phyloP scores from a whole-genome alignment of 2,329 filamentous ascomycete species.

The Colletotrichum karsti region DNA sequence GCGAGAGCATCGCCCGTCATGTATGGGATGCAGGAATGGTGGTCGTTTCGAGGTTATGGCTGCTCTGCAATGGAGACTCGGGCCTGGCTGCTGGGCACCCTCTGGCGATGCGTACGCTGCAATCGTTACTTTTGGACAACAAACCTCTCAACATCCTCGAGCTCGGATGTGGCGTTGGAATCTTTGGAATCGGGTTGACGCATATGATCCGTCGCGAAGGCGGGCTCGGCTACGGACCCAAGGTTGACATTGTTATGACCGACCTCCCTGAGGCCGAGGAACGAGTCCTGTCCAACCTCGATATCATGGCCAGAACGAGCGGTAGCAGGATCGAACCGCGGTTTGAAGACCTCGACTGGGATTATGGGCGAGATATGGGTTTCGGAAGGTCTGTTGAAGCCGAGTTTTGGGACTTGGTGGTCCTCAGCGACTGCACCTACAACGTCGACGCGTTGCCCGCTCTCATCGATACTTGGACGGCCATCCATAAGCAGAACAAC shows the following conservation, averaged over 20 bases:
- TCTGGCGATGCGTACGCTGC: slow-evolving; percentile 8
- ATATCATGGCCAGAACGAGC: slow-evolving; percentile 27
- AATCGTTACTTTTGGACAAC: slow-evolving; percentile 36
- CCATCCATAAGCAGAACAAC: slow-evolving; percentile 51
- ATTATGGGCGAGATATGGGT: slow-evolving; percentile 55
- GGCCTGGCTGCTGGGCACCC: background rate
- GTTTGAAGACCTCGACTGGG: slow-evolving; percentile 68
- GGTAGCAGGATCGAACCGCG: slow-evolving; percentile 35
- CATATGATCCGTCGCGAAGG: slow-evolving; percentile 37
- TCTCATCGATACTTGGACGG: slow-evolving; percentile 61
- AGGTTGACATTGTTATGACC: slow-evolving; percentile 56
- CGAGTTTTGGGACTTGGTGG: slow-evolving; percentile 59
- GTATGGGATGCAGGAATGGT: slow-evolving; percentile 67
- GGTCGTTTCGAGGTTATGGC: slow-evolving; percentile 45
- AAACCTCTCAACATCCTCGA: slow-evolving; percentile 56
- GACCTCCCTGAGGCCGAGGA: slow-evolving; percentile 64
- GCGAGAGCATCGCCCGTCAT: slow-evolving; percentile 67
- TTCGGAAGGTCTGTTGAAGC: slow-evolving; percentile 52
- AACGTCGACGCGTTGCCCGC: slow-evolving; percentile 64
- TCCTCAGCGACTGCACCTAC: slow-evolving; percentile 70
- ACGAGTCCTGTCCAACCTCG: slow-evolving; percentile 57
- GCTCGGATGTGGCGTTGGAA: slow-evolving; percentile 65
- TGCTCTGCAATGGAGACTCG: slow-evolving; percentile 18
- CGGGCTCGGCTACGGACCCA: slow-evolving; percentile 34
- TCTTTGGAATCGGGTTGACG: slow-evolving; percentile 59